These are phyloP conservation scores for Chondrus crispus DNA, from an alignment of 23 red algal genomes.

Conservation along the genomic window DNA sequence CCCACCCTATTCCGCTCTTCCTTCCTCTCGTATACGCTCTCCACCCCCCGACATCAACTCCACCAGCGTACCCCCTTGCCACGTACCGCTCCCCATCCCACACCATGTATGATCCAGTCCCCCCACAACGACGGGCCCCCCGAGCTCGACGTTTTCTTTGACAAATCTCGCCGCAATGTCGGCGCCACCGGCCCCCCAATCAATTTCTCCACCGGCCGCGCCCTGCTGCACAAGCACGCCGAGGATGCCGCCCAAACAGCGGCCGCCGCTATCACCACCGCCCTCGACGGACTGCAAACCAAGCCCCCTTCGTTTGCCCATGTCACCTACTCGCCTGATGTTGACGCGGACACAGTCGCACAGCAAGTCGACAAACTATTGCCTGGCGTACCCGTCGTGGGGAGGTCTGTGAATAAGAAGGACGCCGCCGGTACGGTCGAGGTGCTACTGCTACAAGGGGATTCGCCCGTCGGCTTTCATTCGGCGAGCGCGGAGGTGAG, in stretches of 20 bases:
- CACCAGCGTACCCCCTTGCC: no score
- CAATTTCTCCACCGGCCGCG: constrained; percentile 17
- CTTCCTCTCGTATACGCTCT: no score
- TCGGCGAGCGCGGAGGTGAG: neutral
- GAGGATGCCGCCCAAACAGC: constrained; percentile 11
- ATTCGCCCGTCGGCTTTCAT: neutral
- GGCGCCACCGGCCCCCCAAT: constrained; percentile 3
- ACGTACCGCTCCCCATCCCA: no score
- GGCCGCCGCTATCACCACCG: neutral
- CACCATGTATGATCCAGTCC: constrained; percentile 34
- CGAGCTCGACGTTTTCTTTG: constrained; percentile 53
- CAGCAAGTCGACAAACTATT: neutral
- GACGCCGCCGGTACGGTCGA: constrained; percentile 47
- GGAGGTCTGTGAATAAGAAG: constrained; percentile 52
- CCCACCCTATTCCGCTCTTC: no score
- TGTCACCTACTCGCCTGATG: constrained; percentile 10
- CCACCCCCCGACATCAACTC: no score
- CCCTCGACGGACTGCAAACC: neutral
- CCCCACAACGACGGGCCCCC: constrained; percentile 69
- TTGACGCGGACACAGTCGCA: constrained; percentile 7
- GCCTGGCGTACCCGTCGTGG: constrained; percentile 1
- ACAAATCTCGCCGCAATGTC: neutral
- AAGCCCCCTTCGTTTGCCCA: neutral
- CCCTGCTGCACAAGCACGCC: neutral
- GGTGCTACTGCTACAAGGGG: constrained; percentile 37